Evolutionary conservation across 2,329 filamentous ascomycete genomes (phyloP).

Genomic region (Akanthomyces lecanii): DNA sequence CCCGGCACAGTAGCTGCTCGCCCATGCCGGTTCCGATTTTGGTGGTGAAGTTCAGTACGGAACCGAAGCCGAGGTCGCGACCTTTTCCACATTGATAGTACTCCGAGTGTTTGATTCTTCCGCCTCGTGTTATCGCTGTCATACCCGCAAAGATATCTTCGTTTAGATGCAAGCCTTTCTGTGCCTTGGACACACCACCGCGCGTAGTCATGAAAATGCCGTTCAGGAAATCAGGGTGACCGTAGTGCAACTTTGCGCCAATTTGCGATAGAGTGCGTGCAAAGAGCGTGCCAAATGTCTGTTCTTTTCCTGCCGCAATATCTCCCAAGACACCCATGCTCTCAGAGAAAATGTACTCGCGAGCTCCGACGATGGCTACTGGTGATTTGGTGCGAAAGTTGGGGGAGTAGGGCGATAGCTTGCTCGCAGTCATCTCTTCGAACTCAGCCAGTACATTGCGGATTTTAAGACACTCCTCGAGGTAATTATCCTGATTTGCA

Average conservation of each 20-base stretch:
- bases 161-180: slow-evolving; percentile 97
- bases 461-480: slow-evolving; percentile 98
- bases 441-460: slow-evolving; percentile 96
- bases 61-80: slow-evolving; percentile 99
- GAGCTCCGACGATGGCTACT: slow-evolving; percentile 94
- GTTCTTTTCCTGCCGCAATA: slow-evolving; percentile 97
- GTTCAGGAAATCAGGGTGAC: slow-evolving; percentile 98
- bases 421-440: slow-evolving; percentile 96
- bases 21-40: slow-evolving; percentile 99
- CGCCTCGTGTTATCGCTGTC: slow-evolving; percentile 90
- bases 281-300: slow-evolving; percentile 98
- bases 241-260: slow-evolving; percentile 97
- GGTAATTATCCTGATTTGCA: slow-evolving; percentile 98
- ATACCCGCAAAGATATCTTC: slow-evolving; percentile 99
- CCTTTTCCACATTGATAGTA: slow-evolving; percentile 99
- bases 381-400: slow-evolving; percentile 73
- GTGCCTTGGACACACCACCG: slow-evolving; percentile 97
- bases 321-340: slow-evolving; percentile 99
- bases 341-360: slow-evolving; percentile 99
- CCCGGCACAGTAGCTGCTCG: slow-evolving; percentile 95
- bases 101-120: slow-evolving; percentile 99
- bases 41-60: slow-evolving; percentile 98
- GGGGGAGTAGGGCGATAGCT: slow-evolving; percentile 93
- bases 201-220: slow-evolving; percentile 98
- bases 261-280: slow-evolving; percentile 94